A percentile compares a stretch with the other conserved stretches of the same genome.
These are phyloP conservation scores for Acanthamoeba sp. DNA, from an alignment of 208 protist species.

Conservation along the genomic window DNA sequence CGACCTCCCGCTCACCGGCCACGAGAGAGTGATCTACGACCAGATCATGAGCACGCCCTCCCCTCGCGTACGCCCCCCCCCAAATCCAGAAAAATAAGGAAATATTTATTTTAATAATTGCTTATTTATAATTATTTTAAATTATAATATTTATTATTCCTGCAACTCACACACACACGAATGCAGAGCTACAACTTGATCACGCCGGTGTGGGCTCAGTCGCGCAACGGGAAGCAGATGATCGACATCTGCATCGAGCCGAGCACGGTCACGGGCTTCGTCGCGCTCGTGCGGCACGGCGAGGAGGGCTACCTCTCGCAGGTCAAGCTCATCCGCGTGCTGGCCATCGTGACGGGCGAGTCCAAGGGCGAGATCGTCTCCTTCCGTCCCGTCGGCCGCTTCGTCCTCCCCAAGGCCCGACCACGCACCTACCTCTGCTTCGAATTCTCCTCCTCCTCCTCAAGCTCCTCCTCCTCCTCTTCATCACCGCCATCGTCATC, in stretches of 20 bases:
- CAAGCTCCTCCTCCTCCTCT: not conserved
- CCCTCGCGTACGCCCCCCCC: not conserved
- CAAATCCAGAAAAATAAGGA: no score
- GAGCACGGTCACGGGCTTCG: conserved; percentile 55
- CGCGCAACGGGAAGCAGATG: conserved; percentile 68
- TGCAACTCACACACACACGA: no score
- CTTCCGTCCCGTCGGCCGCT: conserved; percentile 37
- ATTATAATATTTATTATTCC: no score
- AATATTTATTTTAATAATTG: no score
- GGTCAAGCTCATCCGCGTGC: conserved; percentile 67
- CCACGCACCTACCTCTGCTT: conserved; percentile 63
- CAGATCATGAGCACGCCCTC: conserved; percentile 48
- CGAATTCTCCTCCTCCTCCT: not conserved
- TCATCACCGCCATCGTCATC: conserved; percentile 1
- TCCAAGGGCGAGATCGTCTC: conserved; percentile 57
- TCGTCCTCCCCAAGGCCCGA: conserved; percentile 54
- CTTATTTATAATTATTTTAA: no score
- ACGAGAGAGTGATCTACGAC: conserved; percentile 6
- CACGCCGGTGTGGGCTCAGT: conserved; percentile 56
- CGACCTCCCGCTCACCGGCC: conserved; percentile 12
- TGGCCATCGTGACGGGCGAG: conserved; percentile 66
- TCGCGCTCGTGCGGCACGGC: conserved; percentile 47
- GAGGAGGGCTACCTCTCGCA: conserved; percentile 53
- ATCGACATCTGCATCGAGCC: conserved; percentile 41
- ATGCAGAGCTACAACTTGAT: conserved; percentile 41